Base-by-base conservation (phyloP, 108 stramenopile species). In the Nannochloropsis granulata region DNA sequence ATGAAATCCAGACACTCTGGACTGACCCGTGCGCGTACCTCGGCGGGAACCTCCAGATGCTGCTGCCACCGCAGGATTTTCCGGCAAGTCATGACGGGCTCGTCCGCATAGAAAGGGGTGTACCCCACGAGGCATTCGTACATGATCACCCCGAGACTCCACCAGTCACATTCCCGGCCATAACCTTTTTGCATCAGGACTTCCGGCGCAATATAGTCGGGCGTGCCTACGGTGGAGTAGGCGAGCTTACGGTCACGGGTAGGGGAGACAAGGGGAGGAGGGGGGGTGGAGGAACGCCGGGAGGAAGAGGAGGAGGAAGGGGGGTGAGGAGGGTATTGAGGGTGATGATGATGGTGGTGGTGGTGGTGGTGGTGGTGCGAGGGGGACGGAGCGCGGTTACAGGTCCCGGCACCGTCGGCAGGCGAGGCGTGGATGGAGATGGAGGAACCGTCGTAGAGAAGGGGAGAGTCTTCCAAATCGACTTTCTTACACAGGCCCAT, bases 101-200 rank as follows among this genome's bases (percentile, higher is more conserved):
- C 95, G 44, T 99, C 98, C 0, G 99, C 98, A 85, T 98, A 99
- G 87, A 99, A 99, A 1, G 99, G 99, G 1, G 99, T 98, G 91
- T 98, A 99, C 8, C 99, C 99, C 2, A 99, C 96, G 56, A 99
- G 92, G 89, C 99, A 99, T 89, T 99, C 99, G 89, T 97, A 99
- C 97, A 99, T 98, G 86, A 99, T 99, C 13, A 98, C 98, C 13
- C 99, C 99, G 44, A 99, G 89, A 56, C 92, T 93, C 98, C 99
- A 99, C 99, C 99, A 99, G 92, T 99, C 99, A 26, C 97, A 97
- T 71, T 95, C 95, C 84, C 94, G 95, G 19, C 95, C 97, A 87
- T 99, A 99, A 19, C 96, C 96, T 43, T 89, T 88, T 86, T 91
- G 90, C 90, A 89, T 83, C 34, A 91, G 83, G 13, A 88, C 88